These are phyloP conservation scores for Hanseniaspora lindneri DNA, from an alignment of 805 yeast genomes.

Conservation along the genomic window DNA sequence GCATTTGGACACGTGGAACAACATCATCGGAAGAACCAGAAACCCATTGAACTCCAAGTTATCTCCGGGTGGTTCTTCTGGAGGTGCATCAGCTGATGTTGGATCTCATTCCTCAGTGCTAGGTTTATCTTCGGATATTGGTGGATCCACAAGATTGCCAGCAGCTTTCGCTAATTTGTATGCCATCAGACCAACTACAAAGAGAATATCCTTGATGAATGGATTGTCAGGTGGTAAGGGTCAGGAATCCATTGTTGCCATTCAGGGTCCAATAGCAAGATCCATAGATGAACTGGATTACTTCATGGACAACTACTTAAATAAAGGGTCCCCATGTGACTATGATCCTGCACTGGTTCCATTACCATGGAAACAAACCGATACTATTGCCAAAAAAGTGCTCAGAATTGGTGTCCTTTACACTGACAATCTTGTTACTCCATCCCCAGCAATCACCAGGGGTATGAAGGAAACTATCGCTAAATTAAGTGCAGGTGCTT, in stretches of 20 bases:
- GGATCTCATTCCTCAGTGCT: constrained; percentile 48
- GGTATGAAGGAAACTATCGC: constrained; percentile 43
- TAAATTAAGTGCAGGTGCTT: constrained; percentile 41
- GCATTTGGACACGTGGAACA: constrained; percentile 55
- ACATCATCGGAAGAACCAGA: constrained; percentile 46
- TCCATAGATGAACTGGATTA: constrained; percentile 54
- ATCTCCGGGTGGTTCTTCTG: constrained; percentile 62
- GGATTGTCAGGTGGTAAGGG: constrained; percentile 48
- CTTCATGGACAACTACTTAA: constrained; percentile 52
- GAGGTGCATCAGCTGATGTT: constrained; percentile 59
- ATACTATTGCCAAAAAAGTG: constrained; percentile 20
- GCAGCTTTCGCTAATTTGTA: constrained; percentile 51
- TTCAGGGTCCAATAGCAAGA: constrained; percentile 58
- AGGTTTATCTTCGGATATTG: constrained; percentile 62
- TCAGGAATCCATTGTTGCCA: constrained; percentile 54
- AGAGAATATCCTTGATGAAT: constrained; percentile 35
- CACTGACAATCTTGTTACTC: constrained; percentile 55
- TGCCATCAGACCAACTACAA: constrained; percentile 53
- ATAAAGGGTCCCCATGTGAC: constrained; percentile 55
- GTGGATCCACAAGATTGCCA: constrained; percentile 59
- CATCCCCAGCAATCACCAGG: constrained; percentile 53
- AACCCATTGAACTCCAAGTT: constrained; percentile 47
- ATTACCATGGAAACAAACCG: constrained; percentile 32
- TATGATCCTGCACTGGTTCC: constrained; percentile 31
- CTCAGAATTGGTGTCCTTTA: constrained; percentile 51